phyloP scores from a whole-genome alignment of 2,329 filamentous ascomycete genomes.

The Colletotrichum neosansevieriae region DNA sequence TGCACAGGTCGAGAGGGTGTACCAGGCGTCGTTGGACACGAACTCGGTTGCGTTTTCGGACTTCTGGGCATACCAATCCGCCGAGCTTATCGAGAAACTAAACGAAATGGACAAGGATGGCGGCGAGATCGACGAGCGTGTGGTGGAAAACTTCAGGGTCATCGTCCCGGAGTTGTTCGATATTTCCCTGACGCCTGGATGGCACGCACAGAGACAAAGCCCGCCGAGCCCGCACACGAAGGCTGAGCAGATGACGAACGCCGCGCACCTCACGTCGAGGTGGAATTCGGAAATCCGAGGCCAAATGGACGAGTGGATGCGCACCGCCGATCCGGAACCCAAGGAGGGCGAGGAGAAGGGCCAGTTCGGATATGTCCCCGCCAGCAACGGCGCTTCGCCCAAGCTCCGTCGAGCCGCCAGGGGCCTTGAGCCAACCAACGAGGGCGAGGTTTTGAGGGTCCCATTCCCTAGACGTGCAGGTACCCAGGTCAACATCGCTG shows the following conservation, averaged over 20 bases:
- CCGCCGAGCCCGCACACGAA: slow-evolving; percentile 60
- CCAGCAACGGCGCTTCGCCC: background rate
- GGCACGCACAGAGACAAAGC: slow-evolving; percentile 56
- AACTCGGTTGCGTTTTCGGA: slow-evolving; percentile 60
- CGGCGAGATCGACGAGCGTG: slow-evolving; percentile 39
- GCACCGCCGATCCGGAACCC: slow-evolving; percentile 44
- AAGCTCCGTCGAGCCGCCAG: background rate
- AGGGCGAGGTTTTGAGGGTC: slow-evolving; percentile 46
- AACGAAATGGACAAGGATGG: background rate
- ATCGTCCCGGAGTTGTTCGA: slow-evolving; percentile 66
- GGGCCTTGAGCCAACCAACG: background rate
- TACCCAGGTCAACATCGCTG: slow-evolving; percentile 55
- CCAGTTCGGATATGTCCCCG: slow-evolving; percentile 22
- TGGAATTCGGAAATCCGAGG: slow-evolving; percentile 63
- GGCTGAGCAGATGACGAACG: slow-evolving; percentile 67
- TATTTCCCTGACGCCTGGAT: slow-evolving; percentile 66
- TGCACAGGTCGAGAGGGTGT: slow-evolving; percentile 60
- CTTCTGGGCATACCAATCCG: slow-evolving; percentile 50
- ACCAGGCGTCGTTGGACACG: slow-evolving; percentile 55
- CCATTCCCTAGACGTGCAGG: slow-evolving; percentile 56
- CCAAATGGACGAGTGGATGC: slow-evolving; percentile 58
- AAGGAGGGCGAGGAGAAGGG: slow-evolving; percentile 15
- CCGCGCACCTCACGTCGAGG: slow-evolving; percentile 59
- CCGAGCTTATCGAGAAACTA: slow-evolving; percentile 41
- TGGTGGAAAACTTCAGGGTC: slow-evolving; percentile 60